Evolutionary conservation across 2,329 filamentous ascomycete species (phyloP).

Genomic region (Fusarium paranaense): DNA sequence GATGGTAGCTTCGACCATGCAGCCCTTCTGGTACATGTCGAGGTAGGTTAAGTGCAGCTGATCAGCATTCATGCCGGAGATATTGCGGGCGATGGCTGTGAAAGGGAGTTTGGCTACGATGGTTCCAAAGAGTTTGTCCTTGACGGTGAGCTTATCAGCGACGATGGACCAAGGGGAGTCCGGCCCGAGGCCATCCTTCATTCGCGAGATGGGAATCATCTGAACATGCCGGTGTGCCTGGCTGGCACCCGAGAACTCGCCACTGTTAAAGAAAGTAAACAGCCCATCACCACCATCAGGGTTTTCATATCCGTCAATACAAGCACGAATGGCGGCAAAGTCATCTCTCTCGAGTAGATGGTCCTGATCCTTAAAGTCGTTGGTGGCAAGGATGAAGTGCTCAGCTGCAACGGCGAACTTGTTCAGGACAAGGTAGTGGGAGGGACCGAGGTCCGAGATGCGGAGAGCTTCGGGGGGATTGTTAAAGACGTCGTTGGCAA

Average conservation of each 20-base stretch:
- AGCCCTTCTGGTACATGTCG: slow-evolving; percentile 59
- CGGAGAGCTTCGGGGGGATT: slow-evolving; percentile 67
- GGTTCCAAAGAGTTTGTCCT: slow-evolving; percentile 56
- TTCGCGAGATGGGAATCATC: slow-evolving; percentile 73
- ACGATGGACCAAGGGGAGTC: slow-evolving; percentile 60
- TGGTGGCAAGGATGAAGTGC: slow-evolving; percentile 79
- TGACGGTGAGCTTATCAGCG: slow-evolving; percentile 52
- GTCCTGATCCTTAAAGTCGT: slow-evolving; percentile 72
- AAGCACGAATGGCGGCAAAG: slow-evolving; percentile 70
- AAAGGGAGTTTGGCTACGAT: slow-evolving; percentile 44
- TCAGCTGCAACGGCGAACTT: slow-evolving; percentile 79
- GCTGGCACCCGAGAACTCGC: slow-evolving; percentile 74
- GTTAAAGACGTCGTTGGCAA: slow-evolving; percentile 60
- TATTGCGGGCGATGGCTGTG: slow-evolving; percentile 50
- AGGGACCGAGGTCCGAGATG: slow-evolving; percentile 61
- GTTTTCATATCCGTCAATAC: slow-evolving; percentile 66
- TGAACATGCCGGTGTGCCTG: slow-evolving; percentile 80
- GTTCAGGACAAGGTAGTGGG: slow-evolving; percentile 77
- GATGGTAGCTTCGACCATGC: slow-evolving; percentile 50
- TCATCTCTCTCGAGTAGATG: slow-evolving; percentile 71
- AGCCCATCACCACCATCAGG: slow-evolving; percentile 52
- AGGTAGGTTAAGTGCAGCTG: slow-evolving; percentile 59
- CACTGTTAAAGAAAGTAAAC: slow-evolving; percentile 79
- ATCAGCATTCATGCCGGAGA: slow-evolving; percentile 46
- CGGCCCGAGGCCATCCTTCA: slow-evolving; percentile 64